Evolutionary conservation across 805 yeast species (phyloP), one percentile per base, ranked within the genome.

Genomic region (Candida ulmi): DNA sequence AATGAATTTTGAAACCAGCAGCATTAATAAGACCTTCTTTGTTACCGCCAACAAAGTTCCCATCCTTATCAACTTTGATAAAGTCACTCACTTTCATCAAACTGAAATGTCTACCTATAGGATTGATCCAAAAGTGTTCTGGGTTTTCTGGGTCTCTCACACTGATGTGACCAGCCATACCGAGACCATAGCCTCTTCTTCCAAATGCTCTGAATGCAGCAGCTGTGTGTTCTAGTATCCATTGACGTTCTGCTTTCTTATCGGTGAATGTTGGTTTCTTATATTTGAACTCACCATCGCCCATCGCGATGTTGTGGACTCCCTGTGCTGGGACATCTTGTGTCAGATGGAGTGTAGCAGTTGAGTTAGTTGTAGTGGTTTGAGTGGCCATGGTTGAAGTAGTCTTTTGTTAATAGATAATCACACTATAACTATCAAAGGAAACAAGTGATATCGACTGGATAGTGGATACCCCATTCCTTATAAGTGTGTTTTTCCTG

Each of bases 51-150:
- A 81, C 67, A 30, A 80, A 67, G 39, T 77, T 72, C 26, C 85
- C 87, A 33, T 76, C 66, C 52, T 74, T 77, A 54, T 80, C 83
- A 18, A 74, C 74, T 17, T 75, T 77, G 7, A 80, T 83, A 72
- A 80, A 68, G 49, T 80, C 86, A 16, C 74, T 65, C 23, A 78
- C 83, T 48, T 66, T 74, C 55, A 80, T 62, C 33, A 74, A 55
- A 17, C 74, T 69, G 58, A 83, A 87, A 60, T 87, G 95, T 48
- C 70, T 72, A n/a, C 83, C 91, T 46, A 87, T 65, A 5, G 96
- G 95, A 62, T 87, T 87, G 58, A 87, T 84, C 95, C 95, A 87
- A 59, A 87, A 87, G 3, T 91, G 83, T 34, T 68, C 58, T n/a
- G 83, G 83, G 46, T 81, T 78, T 33, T 83, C 78, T 3, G 96